Evolutionary conservation across 176 grass and related monocot species (phyloP).

Genomic region (Olyra latifolia): DNA sequence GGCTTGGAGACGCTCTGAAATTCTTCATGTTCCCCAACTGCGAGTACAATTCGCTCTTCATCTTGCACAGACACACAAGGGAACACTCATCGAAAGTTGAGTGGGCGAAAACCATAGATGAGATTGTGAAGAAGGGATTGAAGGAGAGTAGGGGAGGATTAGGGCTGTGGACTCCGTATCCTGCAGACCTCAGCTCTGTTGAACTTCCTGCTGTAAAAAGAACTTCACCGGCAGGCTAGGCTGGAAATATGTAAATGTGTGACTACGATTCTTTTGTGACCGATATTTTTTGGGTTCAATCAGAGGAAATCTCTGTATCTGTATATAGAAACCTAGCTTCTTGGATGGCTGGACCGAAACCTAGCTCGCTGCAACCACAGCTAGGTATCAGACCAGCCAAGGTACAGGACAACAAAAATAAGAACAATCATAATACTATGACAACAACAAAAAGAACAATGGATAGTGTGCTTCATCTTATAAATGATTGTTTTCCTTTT

Average conservation of each 20-base stretch:
- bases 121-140: conserved; percentile 67
- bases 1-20: conserved; percentile 54
- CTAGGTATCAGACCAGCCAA: not conserved
- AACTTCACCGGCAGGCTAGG: conserved; percentile 74
- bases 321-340: no score
- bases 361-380: not conserved
- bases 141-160: conserved; percentile 87
- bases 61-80: conserved; percentile 84
- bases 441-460: not conserved
- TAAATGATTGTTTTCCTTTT: not conserved
- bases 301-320: not conserved
- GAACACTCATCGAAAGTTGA: conserved; percentile 90
- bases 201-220: conserved; percentile 68
- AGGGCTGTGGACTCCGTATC: conserved; percentile 82
- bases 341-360: not conserved
- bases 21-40: conserved; percentile 99
- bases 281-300: not conserved
- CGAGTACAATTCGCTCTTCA: conserved; percentile 93
- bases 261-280: not conserved
- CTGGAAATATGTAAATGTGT: not conserved
- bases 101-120: conserved; percentile 88
- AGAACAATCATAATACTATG: not conserved
- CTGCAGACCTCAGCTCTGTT: conserved; percentile 57
- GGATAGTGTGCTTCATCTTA: not conserved
- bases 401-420: not conserved